Base-by-base conservation (phyloP, 2,329 filamentous ascomycete genomes). In the Claviceps fusiformis region DNA sequence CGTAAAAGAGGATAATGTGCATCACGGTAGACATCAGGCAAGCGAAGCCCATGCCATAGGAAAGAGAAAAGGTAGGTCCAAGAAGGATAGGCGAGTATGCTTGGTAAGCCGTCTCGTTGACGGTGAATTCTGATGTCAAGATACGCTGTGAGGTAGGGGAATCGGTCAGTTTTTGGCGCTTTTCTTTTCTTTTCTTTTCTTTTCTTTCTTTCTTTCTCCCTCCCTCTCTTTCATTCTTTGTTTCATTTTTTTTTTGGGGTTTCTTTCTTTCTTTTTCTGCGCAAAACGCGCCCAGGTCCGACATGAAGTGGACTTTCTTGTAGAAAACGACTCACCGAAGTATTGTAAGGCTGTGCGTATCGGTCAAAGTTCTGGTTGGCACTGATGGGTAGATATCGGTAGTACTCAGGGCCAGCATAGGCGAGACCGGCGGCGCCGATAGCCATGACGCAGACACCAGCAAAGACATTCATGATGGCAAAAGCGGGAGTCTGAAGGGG, bases 401-500 rank as follows among this genome's bases (percentile, higher is more conserved):
- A 68, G 61, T 72, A 77, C 67, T 75, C 77, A 48, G 67, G 68
- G 24, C 75, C 76, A 9, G 68, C 71, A 63, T 73, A 81, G 58
- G 79, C 75, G 17, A 81, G 65, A 50, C 73, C 75, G 29, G 77
- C 73, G 53, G 80, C 81, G 31, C 78, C 63, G 56, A 77, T 58
- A 52, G 75, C 61, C 59, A 76, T 74, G 51, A 83, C 67, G 63
- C 76, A 75, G 39, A 78, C 58, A 3, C 81, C 69, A 50, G 79
- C 72, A 17, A 79, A 59, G 2, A 79, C 80, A 61, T 85, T 85
- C 54, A 75, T 73, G 54, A 83, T 78, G 15, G 80, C 80, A 62
- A 81, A 78, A 64, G 76, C 81, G 2, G 81, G 81, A 1, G 78
- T 74, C 55, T 82, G 80, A 29, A 84, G 67, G 9, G 80, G 81